Evolutionary conservation across 2,329 filamentous ascomycete species (phyloP), one percentile per base, ranked within the genome.

Genomic region (Phialophora tarda): DNA sequence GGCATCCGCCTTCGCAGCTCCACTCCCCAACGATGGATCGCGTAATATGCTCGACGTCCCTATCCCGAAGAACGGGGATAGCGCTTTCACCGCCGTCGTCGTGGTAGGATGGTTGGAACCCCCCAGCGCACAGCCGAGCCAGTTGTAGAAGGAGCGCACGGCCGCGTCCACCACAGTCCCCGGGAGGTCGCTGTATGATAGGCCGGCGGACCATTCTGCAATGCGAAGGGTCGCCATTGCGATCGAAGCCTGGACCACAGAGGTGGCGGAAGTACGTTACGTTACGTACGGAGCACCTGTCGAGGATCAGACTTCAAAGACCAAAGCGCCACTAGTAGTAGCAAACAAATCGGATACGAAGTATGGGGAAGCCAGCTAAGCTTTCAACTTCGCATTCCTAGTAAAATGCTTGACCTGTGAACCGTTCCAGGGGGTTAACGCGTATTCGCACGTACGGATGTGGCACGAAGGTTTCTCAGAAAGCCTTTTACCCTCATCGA

Each of bases 91-190:
- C 11, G 80, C 78, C 66, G 77, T 81, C 2, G 69, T 70, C 23
- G 80, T 79, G 1, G 83, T 80, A n/a, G 78, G 75, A 67, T 85
- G 83, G 8, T 75, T 75, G 64, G 79, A 81, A 3, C 84, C 84
- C 4, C 82, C 83, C 23, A 86, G 80, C 28, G 83, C 79, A 69
- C 83, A 86, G 47, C 84, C 84, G 6, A 79, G 78, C 79, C 82
- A 85, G 75, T 86, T 86, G 75, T 85, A 84, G 59, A 85, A 78
- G 48, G 80, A 82, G 23, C 80, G 79, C 10, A 79, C 75, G 0
- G 83, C 83, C 6, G 82, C 79, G 17, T 78, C 71, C 59, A 78
- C 74, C 21, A 84, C 82, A 8, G 77, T 70, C 1, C 66, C 48
- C 7, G 82, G 79, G 1, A 85, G 74, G 47, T 79, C 73, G 11